phyloP scores from a whole-genome alignment of 768 basidiomycete genomes.

The Psilocybe subaeruginosa region DNA sequence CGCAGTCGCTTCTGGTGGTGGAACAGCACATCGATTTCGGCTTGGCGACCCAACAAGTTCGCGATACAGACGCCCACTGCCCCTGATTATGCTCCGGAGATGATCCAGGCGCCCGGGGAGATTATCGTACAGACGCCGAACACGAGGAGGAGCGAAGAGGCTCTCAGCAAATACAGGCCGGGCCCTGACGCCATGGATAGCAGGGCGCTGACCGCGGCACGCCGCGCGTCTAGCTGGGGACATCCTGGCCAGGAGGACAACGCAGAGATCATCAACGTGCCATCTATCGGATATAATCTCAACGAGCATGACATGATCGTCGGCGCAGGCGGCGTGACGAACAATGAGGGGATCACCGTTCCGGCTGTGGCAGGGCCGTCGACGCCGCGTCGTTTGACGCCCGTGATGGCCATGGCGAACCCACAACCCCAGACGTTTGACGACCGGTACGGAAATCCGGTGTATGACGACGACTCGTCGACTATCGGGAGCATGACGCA shows the following conservation, averaged over 20 bases:
- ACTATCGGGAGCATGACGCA: constrained; percentile 35
- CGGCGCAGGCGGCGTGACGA: constrained; percentile 21
- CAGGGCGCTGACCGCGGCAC: constrained; percentile 40
- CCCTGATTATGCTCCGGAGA: not conserved
- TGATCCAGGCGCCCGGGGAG: not conserved
- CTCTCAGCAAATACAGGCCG: constrained; percentile 29
- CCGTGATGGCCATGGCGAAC: not conserved
- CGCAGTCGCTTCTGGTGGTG: constrained; percentile 28
- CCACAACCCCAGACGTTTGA: not conserved
- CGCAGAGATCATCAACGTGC: constrained; percentile 28
- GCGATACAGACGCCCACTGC: not conserved
- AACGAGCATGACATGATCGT: constrained; percentile 40
- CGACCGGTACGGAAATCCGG: constrained; percentile 28
- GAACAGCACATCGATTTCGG: constrained; percentile 25
- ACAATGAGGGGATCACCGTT: constrained; percentile 6
- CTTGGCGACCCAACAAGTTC: constrained; percentile 33
- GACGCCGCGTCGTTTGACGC: not conserved
- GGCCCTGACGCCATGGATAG: constrained; percentile 4
- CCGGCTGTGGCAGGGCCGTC: constrained; percentile 6
- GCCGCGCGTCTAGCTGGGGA: constrained; percentile 71
- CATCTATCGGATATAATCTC: constrained; percentile 21
- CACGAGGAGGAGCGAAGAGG: constrained; percentile 52
- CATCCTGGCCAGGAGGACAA: constrained; percentile 44
- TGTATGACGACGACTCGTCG: constrained; percentile 49
- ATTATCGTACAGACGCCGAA: constrained; percentile 6